phyloP scores from a whole-genome alignment of 2,329 filamentous ascomycete species.

The Monilinia laxa region DNA sequence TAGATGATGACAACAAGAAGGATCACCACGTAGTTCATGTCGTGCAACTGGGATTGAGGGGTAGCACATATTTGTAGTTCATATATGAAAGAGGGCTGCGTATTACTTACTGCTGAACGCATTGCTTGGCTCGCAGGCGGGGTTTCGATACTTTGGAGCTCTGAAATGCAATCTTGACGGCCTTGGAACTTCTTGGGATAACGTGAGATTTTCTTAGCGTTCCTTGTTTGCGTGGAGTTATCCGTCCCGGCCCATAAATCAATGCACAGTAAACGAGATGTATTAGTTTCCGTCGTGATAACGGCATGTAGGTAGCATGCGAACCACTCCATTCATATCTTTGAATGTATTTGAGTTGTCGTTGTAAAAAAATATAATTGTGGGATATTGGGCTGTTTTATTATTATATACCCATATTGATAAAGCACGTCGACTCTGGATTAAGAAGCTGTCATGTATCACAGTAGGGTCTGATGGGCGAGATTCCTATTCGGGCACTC shows the following conservation, averaged over 20 bases:
- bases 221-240: not conserved
- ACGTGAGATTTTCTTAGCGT: not conserved
- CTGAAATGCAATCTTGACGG: not conserved
- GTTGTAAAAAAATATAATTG: no score
- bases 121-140: not conserved
- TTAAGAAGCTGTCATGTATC: constrained; percentile 8
- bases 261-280: no score
- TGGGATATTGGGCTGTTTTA: no score
- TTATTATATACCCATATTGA: not conserved
- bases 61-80: no score
- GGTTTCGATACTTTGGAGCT: not conserved
- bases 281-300: no score
- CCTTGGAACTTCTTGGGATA: not conserved
- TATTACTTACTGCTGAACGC: not conserved
- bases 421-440: constrained; percentile 1
- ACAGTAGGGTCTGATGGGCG: no score
- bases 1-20: no score
- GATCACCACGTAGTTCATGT: not conserved
- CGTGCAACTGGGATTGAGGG: not conserved
- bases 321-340: no score
- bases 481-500: not conserved
- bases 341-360: no score
- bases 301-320: not conserved
- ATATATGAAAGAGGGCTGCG: not conserved
- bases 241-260: not conserved